Base-by-base conservation (phyloP, 1,284 basidiomycete species). In the Lentinula novae-zelandiae region DNA sequence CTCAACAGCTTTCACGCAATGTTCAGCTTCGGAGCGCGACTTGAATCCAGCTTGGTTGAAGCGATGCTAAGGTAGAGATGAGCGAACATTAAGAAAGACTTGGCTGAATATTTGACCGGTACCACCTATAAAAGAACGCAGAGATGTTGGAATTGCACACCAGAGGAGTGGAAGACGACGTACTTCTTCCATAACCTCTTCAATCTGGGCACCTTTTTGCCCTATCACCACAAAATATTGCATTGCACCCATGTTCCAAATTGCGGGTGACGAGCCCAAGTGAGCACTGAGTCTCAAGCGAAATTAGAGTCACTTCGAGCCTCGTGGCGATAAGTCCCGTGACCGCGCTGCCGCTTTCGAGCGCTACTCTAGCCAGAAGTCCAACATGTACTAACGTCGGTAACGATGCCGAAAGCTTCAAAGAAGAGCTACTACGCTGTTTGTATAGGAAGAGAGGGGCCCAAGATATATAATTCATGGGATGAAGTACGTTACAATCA, bases 351-450 rank as follows among this genome's bases (percentile, higher is more conserved):
- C 27, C 27, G 27, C 27, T 27, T 27, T 27, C 27, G 27, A 27
- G 27, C 27, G 27, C 27, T 27, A 27, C 27, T 27, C 27, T 27
- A 27, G 27, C 27, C 27, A 27, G 27, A 27, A 3, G 27, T 27
- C 3, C 27, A 27, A 27, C 27, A 27, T 27, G 27, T 27, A 27
- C 27, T 27, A 27, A 27, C 17, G 17, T 17, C 17, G 17, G 17
- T 17, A 17, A 17, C 27, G 31, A 76, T 75, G 74, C 69, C 74
- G 39, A 73, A 72, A 53, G 69, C 73, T 55, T 77, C 71, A 46
- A 75, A 73, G 60, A 60, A 67, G 27, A 86, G 85, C 64, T 85
- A 72, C 62, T 87, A 86, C 55, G 86, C 85, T 2, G 85, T 87
- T 1, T 73, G 75, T 42, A 70, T 77, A 34, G 86, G 85, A 2